Conservation (phyloP, 495 filamentous ascomycete genomes). For the Jackrogersella minutella region DNA sequence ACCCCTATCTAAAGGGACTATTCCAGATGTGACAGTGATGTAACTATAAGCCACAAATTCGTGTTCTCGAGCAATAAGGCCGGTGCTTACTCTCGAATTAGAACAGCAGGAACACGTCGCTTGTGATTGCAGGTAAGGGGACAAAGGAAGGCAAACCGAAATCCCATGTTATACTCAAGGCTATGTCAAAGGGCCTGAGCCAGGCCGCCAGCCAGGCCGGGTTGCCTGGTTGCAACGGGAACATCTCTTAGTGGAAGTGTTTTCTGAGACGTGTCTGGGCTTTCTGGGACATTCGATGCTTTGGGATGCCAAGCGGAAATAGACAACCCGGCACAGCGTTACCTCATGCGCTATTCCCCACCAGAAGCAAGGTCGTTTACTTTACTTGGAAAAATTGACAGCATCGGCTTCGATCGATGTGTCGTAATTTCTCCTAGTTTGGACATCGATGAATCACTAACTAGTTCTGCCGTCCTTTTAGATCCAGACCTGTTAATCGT, state of each 20-base stretch:
- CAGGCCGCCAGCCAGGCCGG: not conserved
- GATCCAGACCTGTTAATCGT: conserved; percentile 22
- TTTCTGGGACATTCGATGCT: conserved; percentile 16
- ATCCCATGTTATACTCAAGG: not conserved
- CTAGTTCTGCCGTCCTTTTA: conserved; percentile 4
- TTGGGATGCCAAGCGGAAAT: not conserved
- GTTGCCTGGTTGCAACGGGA: not conserved
- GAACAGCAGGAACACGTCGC: not conserved
- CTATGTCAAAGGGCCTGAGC: no score
- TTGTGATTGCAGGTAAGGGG: not conserved
- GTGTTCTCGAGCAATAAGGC: conserved; percentile 1
- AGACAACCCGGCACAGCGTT: conserved; percentile 2
- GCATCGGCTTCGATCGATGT: conserved; percentile 18
- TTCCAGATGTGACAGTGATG: conserved; percentile 19
- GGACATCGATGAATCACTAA: conserved; percentile 15
- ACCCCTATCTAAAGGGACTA: not conserved
- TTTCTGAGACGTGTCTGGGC: conserved; percentile 22
- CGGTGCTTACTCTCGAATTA: not conserved
- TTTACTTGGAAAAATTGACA: conserved; percentile 22
- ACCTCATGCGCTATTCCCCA: conserved; percentile 7
- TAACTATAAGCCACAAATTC: not conserved
- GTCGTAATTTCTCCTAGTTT: conserved; percentile 26
- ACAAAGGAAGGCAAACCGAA: not conserved
- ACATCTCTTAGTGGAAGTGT: not conserved
- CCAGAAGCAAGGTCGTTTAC: conserved; percentile 3